Evolutionary conservation across 2,329 filamentous ascomycete genomes (phyloP).

Genomic region (Calonectria multiphialidica): DNA sequence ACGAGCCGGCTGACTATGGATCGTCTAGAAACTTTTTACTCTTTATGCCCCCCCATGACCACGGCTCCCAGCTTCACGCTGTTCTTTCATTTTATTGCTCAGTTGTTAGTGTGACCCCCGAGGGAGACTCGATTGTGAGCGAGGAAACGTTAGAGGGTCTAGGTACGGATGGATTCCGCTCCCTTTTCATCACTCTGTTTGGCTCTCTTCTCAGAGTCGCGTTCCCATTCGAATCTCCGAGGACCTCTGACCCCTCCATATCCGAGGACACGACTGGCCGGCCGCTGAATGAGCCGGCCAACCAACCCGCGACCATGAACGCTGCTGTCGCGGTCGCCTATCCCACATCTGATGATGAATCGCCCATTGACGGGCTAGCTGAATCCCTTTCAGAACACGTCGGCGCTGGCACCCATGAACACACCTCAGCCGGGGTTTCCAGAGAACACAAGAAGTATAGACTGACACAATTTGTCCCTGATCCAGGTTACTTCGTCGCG

Average conservation of each 20-base stretch:
- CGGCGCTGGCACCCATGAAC: conserved; percentile 53
- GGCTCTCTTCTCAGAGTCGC: conserved; percentile 80
- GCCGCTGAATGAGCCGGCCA: conserved; percentile 30
- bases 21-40: conserved; percentile 85
- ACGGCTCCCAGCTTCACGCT: conserved; percentile 79
- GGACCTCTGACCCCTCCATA: conserved; percentile 42
- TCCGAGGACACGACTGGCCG: conserved; percentile 10
- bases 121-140: conserved; percentile 93
- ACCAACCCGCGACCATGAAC: conserved; percentile 33
- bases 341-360: conserved; percentile 36
- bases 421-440: conserved; percentile 49
- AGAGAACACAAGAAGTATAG: conserved; percentile 57
- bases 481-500: conserved; percentile 97
- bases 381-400: conserved; percentile 38
- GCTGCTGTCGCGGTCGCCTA: conserved; percentile 33
- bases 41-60: conserved; percentile 78
- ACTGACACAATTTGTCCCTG: conserved; percentile 79
- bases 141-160: conserved; percentile 92
- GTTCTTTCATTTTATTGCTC: conserved; percentile 93
- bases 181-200: conserved; percentile 78
- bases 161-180: conserved; percentile 79
- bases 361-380: conserved; percentile 41
- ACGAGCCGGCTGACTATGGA: conserved; percentile 38
- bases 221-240: conserved; percentile 55
- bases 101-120: conserved; percentile 88